Evolutionary conservation across 768 basidiomycete genomes (phyloP).

Genomic region (Gymnopilus dilepis): DNA sequence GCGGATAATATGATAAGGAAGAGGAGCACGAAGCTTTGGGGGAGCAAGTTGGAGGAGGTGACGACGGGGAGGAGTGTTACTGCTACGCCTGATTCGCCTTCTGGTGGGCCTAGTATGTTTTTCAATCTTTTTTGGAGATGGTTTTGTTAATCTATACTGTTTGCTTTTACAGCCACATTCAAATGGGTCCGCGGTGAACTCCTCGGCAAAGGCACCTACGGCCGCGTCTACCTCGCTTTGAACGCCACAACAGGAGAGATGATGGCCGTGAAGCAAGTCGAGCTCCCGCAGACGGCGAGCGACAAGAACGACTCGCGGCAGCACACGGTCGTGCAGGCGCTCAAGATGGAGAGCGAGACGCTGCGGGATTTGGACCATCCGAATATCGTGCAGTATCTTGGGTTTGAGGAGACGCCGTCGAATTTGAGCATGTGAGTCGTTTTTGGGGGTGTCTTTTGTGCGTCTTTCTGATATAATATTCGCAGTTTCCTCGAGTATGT

Average conservation of each 20-base stretch:
- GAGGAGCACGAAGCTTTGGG: constrained; percentile 96
- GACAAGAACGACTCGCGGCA: constrained; percentile 92
- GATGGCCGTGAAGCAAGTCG: constrained; percentile 99
- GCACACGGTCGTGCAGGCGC: constrained; percentile 82
- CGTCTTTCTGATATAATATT: constrained; percentile 1
- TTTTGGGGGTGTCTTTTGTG: not conserved
- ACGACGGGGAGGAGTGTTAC: constrained; percentile 65
- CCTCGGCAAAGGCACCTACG: constrained; percentile 97
- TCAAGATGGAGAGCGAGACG: constrained; percentile 95
- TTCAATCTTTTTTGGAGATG: not conserved
- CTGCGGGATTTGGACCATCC: constrained; percentile 96
- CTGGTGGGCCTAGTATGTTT: constrained; percentile 71
- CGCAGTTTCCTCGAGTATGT: constrained; percentile 97
- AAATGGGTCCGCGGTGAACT: constrained; percentile 99
- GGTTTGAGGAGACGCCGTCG: constrained; percentile 87
- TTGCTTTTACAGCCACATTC: constrained; percentile 69
- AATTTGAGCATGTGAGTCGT: constrained; percentile 88
- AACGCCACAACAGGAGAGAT: constrained; percentile 98
- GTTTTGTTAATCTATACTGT: constrained; percentile 23
- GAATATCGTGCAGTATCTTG: constrained; percentile 96
- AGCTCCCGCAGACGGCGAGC: constrained; percentile 88
- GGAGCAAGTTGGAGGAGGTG: constrained; percentile 91
- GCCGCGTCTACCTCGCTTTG: constrained; percentile 93
- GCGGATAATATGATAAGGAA: constrained; percentile 65
- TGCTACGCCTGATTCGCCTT: constrained; percentile 61